phyloP scores from a whole-genome alignment of 805 yeast genomes.

The Yarrowia yakushimensis region DNA sequence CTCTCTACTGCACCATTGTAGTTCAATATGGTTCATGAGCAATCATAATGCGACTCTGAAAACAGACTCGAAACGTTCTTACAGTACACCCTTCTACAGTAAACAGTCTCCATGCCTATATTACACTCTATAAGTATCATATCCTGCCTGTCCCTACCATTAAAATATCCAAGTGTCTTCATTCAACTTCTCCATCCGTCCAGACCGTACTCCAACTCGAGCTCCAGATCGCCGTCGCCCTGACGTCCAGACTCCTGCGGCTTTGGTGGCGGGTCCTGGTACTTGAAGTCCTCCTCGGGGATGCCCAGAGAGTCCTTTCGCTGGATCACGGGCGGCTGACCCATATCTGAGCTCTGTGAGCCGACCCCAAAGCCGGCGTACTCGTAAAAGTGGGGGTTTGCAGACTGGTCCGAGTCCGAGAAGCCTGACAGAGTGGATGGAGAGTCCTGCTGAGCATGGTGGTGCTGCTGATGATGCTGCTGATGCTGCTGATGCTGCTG shows the following conservation, averaged over 20 bases:
- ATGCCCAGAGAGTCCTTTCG: conserved; percentile 44
- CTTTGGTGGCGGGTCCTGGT: conserved; percentile 55
- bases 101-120: background rate
- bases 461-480: conserved; percentile 27
- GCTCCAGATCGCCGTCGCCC: conserved; percentile 48
- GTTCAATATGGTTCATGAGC: too few species aligned
- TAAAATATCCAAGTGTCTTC: background rate
- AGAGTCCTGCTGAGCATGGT: conserved; percentile 26
- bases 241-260: conserved; percentile 51
- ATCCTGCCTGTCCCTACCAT: background rate
- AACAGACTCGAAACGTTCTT: too few species aligned
- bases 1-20: too few species aligned
- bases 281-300: conserved; percentile 45
- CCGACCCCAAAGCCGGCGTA: conserved; percentile 21
- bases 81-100: too few species aligned
- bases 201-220: conserved; percentile 63
- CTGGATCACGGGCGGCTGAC: conserved; percentile 33
- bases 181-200: conserved; percentile 43
- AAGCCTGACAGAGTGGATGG: conserved; percentile 7
- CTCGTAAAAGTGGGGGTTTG: conserved; percentile 19
- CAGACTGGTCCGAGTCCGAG: conserved; percentile 23
- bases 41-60: too few species aligned
- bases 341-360: conserved; percentile 13
- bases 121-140: background rate
- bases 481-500: too few species aligned